phyloP scores from a whole-genome alignment of 129 eudicot species.

The Mikania micrantha region DNA sequence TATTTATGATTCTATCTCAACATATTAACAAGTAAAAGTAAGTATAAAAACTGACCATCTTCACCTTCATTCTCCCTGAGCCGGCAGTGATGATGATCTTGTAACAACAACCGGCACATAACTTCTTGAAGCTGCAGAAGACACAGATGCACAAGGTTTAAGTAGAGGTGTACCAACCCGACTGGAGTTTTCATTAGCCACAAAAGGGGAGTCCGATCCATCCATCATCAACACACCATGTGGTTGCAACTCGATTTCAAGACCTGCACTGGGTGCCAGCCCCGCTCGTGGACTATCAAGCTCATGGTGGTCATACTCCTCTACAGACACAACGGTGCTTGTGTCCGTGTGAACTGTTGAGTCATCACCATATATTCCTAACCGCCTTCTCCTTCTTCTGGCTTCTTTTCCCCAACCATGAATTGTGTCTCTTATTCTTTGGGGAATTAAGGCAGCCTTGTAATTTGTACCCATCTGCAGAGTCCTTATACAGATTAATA shows the following conservation, averaged over 20 bases:
- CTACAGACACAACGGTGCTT: slow-evolving; percentile 72
- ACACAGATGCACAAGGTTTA: slow-evolving; percentile 55
- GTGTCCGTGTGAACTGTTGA: slow-evolving; percentile 79
- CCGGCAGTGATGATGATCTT: slow-evolving; percentile 59
- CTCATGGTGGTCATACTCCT: slow-evolving; percentile 54
- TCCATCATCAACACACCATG: slow-evolving; percentile 5
- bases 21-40: slow-evolving; percentile 1
- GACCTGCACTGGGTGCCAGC: slow-evolving; percentile 18
- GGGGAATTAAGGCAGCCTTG: slow-evolving; percentile 96
- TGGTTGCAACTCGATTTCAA: slow-evolving; percentile 64
- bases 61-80: slow-evolving; percentile 21
- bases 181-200: slow-evolving; percentile 56
- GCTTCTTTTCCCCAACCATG: slow-evolving; percentile 92
- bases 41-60: background rate
- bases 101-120: slow-evolving; percentile 19
- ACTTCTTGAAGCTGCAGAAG: slow-evolving; percentile 36
- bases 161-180: slow-evolving; percentile 83
- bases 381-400: slow-evolving; percentile 56
- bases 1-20: background rate
- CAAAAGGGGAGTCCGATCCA: slow-evolving; percentile 15
- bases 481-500: background rate
- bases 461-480: slow-evolving; percentile 94
- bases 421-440: slow-evolving; percentile 81
- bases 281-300: slow-evolving; percentile 53
- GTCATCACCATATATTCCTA: slow-evolving; percentile 54